Conservation (phyloP, 306 rosid genomes). For the Canavalia ensiformis region DNA sequence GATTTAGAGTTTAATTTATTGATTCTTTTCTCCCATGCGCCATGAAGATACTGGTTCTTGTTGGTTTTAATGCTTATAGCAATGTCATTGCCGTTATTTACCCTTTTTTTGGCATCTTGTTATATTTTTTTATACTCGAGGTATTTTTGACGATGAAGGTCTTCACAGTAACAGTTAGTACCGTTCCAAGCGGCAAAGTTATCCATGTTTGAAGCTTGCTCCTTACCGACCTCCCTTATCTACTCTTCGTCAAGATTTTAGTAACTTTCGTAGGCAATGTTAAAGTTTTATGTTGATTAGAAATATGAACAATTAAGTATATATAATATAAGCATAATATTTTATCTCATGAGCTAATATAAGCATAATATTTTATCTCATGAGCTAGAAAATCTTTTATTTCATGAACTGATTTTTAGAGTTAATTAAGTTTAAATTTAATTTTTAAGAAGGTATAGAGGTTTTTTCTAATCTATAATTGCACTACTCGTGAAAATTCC, state of each 20-base stretch:
- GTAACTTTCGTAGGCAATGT: not conserved
- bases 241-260: not conserved
- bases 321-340: too few relatives aligned
- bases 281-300: too few relatives aligned
- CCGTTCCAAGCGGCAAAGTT: not conserved
- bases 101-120: not conserved
- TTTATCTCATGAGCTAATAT: too few relatives aligned
- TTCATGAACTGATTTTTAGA: too few relatives aligned
- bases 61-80: conserved; percentile 26
- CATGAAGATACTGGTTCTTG: conserved; percentile 27
- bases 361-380: too few relatives aligned
- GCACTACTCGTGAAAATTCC: too few relatives aligned
- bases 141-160: conserved; percentile 11
- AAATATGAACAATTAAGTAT: too few relatives aligned
- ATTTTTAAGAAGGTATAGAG: too few relatives aligned
- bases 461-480: too few relatives aligned
- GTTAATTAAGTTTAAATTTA: too few relatives aligned
- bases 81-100: not conserved
- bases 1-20: conserved; percentile 43
- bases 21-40: conserved; percentile 43
- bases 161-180: not conserved
- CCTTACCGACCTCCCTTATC: not conserved
- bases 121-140: conserved; percentile 26
- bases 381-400: too few relatives aligned
- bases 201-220: not conserved